These are phyloP conservation scores for Microsporum audouinii DNA, from an alignment of 2,329 filamentous ascomycete species.

Conservation along the genomic window DNA sequence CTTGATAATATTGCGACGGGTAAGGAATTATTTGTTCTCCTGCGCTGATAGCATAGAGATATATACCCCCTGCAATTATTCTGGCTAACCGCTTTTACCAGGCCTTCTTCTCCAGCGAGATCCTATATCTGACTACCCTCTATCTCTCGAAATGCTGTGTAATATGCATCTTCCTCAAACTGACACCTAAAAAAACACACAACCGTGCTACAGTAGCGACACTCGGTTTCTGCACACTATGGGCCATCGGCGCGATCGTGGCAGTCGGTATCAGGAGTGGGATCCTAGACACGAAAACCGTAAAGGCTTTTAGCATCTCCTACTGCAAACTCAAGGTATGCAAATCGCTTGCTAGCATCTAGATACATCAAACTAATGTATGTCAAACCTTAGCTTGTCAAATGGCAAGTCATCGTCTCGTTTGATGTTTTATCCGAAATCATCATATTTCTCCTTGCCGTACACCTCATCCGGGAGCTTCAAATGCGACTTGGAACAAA, in stretches of 20 bases:
- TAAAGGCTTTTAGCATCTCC: background rate
- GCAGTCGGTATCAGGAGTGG: constrained; percentile 33
- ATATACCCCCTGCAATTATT: background rate
- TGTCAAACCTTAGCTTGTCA: constrained; percentile 16
- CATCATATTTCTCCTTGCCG: constrained; percentile 22
- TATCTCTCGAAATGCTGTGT: constrained; percentile 35
- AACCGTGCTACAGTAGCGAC: constrained; percentile 26
- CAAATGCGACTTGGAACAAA: constrained; percentile 27
- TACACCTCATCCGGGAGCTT: constrained; percentile 22
- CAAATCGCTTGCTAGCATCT: background rate
- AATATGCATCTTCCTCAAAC: constrained; percentile 34
- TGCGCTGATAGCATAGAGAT: background rate
- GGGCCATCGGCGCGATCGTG: constrained; percentile 32
- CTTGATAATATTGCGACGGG: constrained; percentile 21
- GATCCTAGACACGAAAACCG: background rate
- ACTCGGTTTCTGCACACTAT: constrained; percentile 27
- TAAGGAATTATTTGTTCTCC: constrained; percentile 10
- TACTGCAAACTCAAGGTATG: constrained; percentile 2
- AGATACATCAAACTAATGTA: background rate
- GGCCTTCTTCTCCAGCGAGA: constrained; percentile 28
- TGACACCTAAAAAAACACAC: constrained; percentile 36
- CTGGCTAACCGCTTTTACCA: constrained; percentile 13
- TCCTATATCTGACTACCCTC: constrained; percentile 34
- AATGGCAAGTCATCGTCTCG: constrained; percentile 27
- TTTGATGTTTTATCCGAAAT: constrained; percentile 29